Evolutionary conservation across 768 basidiomycete species (phyloP).

Genomic region (Tylopilus rubrobrunneus): DNA sequence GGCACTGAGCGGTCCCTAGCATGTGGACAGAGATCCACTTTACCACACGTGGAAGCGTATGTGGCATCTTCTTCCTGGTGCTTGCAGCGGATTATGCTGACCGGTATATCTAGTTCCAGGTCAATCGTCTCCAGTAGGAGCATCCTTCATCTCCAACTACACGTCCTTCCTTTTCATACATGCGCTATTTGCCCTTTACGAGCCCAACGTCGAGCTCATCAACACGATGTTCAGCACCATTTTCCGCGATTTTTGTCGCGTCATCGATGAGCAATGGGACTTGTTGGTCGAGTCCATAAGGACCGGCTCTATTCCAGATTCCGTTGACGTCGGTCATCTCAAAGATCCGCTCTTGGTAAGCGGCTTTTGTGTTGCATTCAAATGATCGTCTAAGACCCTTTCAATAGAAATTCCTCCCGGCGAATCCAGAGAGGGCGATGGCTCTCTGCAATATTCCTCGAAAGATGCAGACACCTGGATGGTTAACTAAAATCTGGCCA

Average conservation of each 20-base stretch:
- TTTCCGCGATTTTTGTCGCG: slow-evolving; percentile 20
- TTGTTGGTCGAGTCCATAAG: slow-evolving; percentile 16
- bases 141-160: slow-evolving; percentile 20
- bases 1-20: slow-evolving; percentile 6
- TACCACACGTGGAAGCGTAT: slow-evolving; percentile 7
- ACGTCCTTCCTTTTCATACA: slow-evolving; percentile 22
- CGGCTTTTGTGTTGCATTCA: not conserved
- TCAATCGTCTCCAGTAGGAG: slow-evolving; percentile 13
- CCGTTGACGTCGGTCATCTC: slow-evolving; percentile 11
- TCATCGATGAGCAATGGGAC: slow-evolving; percentile 22
- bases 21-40: slow-evolving; percentile 10
- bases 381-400: not conserved
- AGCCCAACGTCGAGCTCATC: slow-evolving; percentile 20
- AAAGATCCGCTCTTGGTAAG: slow-evolving; percentile 11
- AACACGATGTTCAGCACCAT: slow-evolving; percentile 20
- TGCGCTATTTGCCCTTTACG: slow-evolving; percentile 19
- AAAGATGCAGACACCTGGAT: slow-evolving; percentile 7
- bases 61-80: not conserved
- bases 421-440: slow-evolving; percentile 13
- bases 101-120: slow-evolving; percentile 6
- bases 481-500: slow-evolving; percentile 22
- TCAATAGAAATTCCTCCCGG: slow-evolving; percentile 16
- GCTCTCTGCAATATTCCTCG: slow-evolving; percentile 13
- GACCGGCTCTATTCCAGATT: slow-evolving; percentile 13
- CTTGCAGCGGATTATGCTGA: not conserved